Evolutionary conservation across 306 rosid genomes (phyloP), one percentile per base, ranked within the genome.

Genomic region (Dryas octopetala): DNA sequence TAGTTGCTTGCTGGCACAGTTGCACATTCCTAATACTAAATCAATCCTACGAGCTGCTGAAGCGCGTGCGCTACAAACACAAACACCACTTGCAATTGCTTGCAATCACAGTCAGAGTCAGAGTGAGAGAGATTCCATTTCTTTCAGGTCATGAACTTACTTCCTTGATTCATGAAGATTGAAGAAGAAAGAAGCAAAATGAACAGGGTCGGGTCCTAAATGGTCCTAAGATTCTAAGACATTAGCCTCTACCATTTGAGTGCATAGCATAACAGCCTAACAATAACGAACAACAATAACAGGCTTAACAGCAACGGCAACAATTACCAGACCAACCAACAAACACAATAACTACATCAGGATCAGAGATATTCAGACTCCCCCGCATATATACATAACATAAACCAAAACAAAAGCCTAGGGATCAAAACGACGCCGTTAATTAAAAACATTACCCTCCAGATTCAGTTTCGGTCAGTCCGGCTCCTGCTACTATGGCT

Each of bases 361-460:
- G 65, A 8, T 41, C 13, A 16, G 68, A 43, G 38, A 32, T 32
- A 32, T 32, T 44, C 59, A 19, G 78, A 78, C 66, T 45, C 80
- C 32, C 51, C 86, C 75, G 60, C 62, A 13, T 86, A 86, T 88
- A 81, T 90, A 88, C 93, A 90, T 65, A 15, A 47, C 67, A 73
- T 26, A 62, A 28, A 63, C 6, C 51, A 43, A 43, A 17, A 12
- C n/a, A 71, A 38, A 16, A 14, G 2, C 4, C 9, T 7, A 7
- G 19, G 38, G 43, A n/a, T 17, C 5, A 4, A 59, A 46, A 26
- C 48, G 76, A 73, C 76, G 58, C 41, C 76, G n/a, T 59, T 57
- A 45, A 5, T 15, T 50, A 41, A 52, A 68, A 68, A 43, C 9
- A 28, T 28, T 59, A 48, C 17, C 68, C 4, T 17, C n/a, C 1